phyloP scores from a whole-genome alignment of 2,329 filamentous ascomycete genomes.

The Diaporthe eres region DNA sequence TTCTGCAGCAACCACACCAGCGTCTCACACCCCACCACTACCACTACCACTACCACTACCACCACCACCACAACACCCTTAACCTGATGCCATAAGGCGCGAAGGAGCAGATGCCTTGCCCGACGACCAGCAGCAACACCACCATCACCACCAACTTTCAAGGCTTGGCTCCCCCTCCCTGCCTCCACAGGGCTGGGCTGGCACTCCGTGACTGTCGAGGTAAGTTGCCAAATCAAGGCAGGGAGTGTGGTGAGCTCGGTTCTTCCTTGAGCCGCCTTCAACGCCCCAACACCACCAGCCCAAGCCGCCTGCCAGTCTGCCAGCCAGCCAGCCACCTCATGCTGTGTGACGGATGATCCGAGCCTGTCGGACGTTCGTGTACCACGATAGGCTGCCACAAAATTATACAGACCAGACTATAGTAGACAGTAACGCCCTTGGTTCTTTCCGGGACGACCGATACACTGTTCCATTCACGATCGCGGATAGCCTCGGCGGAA shows the following conservation, averaged over 20 bases:
- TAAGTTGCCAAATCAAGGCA: conserved; percentile 20
- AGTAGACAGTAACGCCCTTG: background rate
- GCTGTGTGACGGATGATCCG: conserved; percentile 35
- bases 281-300: background rate
- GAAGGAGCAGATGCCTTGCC: conserved; percentile 10
- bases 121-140: background rate
- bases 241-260: background rate
- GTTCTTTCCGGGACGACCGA: background rate
- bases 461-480: background rate
- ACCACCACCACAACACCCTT: background rate
- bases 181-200: conserved; percentile 9
- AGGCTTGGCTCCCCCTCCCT: background rate
- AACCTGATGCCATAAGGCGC: background rate
- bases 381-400: background rate
- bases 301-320: conserved; percentile 11
- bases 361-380: conserved; percentile 6
- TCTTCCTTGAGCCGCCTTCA: conserved; percentile 3
- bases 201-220: conserved; percentile 1
- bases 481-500: conserved; percentile 20
- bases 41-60: too few relatives aligned
- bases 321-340: conserved; percentile 23
- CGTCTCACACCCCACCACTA: background rate
- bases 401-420: background rate
- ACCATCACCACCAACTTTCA: background rate
- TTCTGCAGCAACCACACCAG: conserved; percentile 16